Conservation (phyloP, 2,329 filamentous ascomycete genomes). For the Alternaria gaisen region DNA sequence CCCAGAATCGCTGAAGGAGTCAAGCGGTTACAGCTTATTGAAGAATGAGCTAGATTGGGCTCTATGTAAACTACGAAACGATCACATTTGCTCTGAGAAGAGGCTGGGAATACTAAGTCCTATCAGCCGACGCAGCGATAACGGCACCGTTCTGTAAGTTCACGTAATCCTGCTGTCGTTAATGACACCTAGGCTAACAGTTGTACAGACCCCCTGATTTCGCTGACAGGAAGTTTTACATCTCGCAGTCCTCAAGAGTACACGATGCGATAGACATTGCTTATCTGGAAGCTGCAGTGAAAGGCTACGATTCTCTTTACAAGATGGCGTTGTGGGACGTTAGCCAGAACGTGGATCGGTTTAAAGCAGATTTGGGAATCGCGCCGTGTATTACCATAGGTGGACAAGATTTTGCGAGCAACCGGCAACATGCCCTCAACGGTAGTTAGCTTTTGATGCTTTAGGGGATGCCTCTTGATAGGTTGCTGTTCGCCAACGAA, state of each 20-base stretch:
- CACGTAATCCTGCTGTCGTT: background rate
- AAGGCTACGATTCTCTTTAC: slow-evolving; percentile 65
- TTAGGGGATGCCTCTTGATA: slow-evolving; percentile 73
- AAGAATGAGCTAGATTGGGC: slow-evolving; percentile 60
- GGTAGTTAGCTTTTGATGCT: slow-evolving; percentile 70
- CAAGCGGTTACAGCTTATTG: slow-evolving; percentile 50
- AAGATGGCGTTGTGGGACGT: slow-evolving; percentile 68
- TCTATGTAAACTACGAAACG: slow-evolving; percentile 68
- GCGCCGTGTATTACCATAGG: slow-evolving; percentile 73
- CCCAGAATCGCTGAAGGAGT: slow-evolving; percentile 62
- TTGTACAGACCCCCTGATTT: slow-evolving; percentile 62
- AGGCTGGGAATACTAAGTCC: slow-evolving; percentile 64
- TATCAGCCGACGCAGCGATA: slow-evolving; percentile 67
- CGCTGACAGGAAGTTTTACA: slow-evolving; percentile 62
- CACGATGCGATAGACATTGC: slow-evolving; percentile 73
- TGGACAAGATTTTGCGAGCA: slow-evolving; percentile 68
- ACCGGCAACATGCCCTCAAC: slow-evolving; percentile 67
- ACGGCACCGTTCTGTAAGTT: slow-evolving; percentile 55
- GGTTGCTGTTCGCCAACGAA: slow-evolving; percentile 71
- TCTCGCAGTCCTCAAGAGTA: slow-evolving; percentile 65
- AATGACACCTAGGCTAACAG: slow-evolving; percentile 1
- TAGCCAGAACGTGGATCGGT: slow-evolving; percentile 76
- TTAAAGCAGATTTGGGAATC: slow-evolving; percentile 64
- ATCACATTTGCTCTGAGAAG: slow-evolving; percentile 60
- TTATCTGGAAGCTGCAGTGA: slow-evolving; percentile 59